Evolutionary conservation across 768 basidiomycete genomes (phyloP).

Genomic region (Mycena maculata): DNA sequence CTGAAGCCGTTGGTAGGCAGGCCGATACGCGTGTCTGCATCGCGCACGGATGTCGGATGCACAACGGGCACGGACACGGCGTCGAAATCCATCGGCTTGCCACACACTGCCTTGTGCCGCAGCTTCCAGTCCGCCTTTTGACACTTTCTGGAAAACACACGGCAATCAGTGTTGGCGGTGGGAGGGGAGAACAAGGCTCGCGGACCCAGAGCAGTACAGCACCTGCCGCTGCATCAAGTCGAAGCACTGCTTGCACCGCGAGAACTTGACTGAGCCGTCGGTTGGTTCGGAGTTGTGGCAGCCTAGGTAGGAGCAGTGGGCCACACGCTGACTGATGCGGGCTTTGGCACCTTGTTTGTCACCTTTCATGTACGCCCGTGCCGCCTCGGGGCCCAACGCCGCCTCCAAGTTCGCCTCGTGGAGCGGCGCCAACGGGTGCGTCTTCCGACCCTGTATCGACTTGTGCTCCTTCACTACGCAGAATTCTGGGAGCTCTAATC

Average conservation of each 20-base stretch:
- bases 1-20: neutral
- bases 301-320: neutral
- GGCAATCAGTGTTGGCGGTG: too few relatives aligned
- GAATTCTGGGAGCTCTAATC: constrained; percentile 3
- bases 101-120: constrained; percentile 17
- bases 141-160: constrained; percentile 1
- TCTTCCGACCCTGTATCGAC: neutral
- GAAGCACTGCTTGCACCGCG: constrained; percentile 22
- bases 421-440: neutral
- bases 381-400: neutral
- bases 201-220: constrained; percentile 28
- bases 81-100: constrained; percentile 21
- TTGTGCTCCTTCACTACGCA: constrained; percentile 13
- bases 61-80: neutral
- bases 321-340: neutral
- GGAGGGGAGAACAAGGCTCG: neutral
- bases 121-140: constrained; percentile 24
- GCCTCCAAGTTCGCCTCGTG: neutral
- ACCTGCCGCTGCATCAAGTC: constrained; percentile 27
- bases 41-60: neutral
- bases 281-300: neutral
- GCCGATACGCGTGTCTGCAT: neutral
- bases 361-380: neutral
- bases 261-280: constrained; percentile 9
- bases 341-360: neutral